These are phyloP conservation scores for Physcomitrium patens DNA, from an alignment of 225 moss, liverwort and hornwort species.

Conservation along the genomic window DNA sequence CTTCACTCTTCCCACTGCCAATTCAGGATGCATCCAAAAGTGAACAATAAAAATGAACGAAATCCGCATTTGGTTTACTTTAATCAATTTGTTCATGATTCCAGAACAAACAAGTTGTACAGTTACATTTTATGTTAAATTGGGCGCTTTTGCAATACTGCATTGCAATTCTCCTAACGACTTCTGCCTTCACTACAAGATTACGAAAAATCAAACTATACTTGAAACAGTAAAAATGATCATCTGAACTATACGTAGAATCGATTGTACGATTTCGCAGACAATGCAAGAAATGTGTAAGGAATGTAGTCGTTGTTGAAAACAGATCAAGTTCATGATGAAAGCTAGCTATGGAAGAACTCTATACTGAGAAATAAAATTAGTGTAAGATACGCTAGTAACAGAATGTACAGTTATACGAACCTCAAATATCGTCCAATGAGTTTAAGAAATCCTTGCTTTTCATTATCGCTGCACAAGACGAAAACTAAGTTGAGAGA, in stretches of 20 bases:
- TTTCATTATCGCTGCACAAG: conserved; percentile 76
- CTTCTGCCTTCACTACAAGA: background rate
- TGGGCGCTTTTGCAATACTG: no score
- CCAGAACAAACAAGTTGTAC: background rate
- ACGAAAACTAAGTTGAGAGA: conserved; percentile 22
- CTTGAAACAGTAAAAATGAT: background rate
- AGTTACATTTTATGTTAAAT: background rate
- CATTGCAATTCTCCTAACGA: background rate
- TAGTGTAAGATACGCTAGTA: background rate
- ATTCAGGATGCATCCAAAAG: conserved; percentile 11
- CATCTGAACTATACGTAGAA: background rate
- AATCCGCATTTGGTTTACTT: background rate
- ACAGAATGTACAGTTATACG: conserved; percentile 4
- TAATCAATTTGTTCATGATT: conserved; percentile 1
- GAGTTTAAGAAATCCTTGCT: conserved; percentile 81
- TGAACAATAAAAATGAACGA: conserved; percentile 1
- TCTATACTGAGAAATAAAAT: background rate
- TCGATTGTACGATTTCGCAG: background rate
- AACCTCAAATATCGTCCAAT: conserved; percentile 82
- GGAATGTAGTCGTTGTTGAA: no score
- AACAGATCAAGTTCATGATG: background rate
- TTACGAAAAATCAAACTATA: background rate
- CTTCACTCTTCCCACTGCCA: conserved; percentile 56
- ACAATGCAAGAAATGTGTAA: background rate
- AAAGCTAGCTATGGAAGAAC: background rate